phyloP scores from a whole-genome alignment of 2,329 filamentous ascomycete species.

The Exophiala sp. region DNA sequence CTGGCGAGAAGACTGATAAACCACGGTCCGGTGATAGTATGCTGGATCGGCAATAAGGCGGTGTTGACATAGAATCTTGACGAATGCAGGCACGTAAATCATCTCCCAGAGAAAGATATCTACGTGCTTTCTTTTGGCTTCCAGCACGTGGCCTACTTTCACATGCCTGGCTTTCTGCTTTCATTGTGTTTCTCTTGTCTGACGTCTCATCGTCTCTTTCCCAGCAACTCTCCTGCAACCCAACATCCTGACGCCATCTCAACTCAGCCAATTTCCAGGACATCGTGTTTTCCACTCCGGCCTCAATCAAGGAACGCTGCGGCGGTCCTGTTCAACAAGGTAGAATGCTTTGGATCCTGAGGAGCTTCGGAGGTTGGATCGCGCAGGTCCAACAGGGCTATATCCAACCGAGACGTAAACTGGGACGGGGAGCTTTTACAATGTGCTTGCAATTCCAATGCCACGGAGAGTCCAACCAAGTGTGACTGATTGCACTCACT shows the following conservation, averaged over 20 bases:
- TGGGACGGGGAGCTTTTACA: too few species aligned
- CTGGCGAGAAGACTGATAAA: not conserved
- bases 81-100: not conserved
- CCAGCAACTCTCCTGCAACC: conserved; percentile 14
- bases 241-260: conserved; percentile 23
- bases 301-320: not conserved
- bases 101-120: not conserved
- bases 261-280: conserved; percentile 25
- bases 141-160: not conserved
- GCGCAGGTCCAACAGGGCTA: too few species aligned
- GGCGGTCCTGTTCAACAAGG: too few species aligned
- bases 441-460: too few species aligned
- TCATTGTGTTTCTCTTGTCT: not conserved
- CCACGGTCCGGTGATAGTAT: conserved; percentile 6
- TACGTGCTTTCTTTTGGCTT: not conserved
- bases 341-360: too few species aligned
- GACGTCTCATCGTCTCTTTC: conserved; percentile 1
- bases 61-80: not conserved
- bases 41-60: not conserved
- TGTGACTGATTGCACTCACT: too few species aligned
- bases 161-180: not conserved
- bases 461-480: too few species aligned
- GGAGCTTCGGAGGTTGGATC: too few species aligned
- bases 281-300: conserved; percentile 4
- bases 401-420: too few species aligned